A percentile compares a stretch with the other conserved stretches of the same genome.
Conservation (phyloP, 2,329 filamentous ascomycete species). For the Fusarium virguliforme region DNA sequence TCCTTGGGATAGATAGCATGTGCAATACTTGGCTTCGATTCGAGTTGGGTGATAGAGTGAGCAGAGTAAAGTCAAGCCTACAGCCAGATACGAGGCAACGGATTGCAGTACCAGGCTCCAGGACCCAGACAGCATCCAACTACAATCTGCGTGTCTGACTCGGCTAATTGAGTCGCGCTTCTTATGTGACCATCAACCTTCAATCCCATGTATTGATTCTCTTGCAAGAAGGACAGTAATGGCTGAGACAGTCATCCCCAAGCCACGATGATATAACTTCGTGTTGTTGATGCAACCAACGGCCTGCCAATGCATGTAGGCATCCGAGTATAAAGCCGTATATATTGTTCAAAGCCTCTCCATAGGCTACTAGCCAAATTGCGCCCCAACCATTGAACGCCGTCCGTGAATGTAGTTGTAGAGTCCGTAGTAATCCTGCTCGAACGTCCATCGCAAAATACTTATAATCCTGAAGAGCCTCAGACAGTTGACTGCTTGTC, state of each 20-base stretch:
- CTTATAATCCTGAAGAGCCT: neutral
- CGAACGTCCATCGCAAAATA: conserved; percentile 15
- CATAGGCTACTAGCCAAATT: conserved; percentile 26
- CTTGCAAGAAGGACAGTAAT: conserved; percentile 11
- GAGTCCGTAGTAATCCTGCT: conserved; percentile 13
- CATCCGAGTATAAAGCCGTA: conserved; percentile 14
- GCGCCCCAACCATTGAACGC: conserved; percentile 35
- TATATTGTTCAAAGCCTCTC: conserved; percentile 26
- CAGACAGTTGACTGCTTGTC: conserved; percentile 1
- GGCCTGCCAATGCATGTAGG: neutral
- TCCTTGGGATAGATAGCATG: too few species aligned
- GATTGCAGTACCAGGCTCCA: too few species aligned
- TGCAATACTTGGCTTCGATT: too few species aligned
- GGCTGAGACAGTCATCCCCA: neutral
- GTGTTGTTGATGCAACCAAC: conserved; percentile 8
- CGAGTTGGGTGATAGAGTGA: too few species aligned
- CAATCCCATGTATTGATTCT: neutral
- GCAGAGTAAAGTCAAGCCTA: neutral
- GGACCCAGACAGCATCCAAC: too few species aligned
- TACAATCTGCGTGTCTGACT: too few species aligned
- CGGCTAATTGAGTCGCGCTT: too few species aligned
- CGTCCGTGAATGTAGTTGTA: conserved; percentile 20
- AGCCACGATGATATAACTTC: neutral
- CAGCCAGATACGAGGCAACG: neutral
- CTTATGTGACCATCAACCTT: neutral